Evolutionary conservation across 163 green algal species (phyloP).

Genomic region (Scenedesmus sp.): DNA sequence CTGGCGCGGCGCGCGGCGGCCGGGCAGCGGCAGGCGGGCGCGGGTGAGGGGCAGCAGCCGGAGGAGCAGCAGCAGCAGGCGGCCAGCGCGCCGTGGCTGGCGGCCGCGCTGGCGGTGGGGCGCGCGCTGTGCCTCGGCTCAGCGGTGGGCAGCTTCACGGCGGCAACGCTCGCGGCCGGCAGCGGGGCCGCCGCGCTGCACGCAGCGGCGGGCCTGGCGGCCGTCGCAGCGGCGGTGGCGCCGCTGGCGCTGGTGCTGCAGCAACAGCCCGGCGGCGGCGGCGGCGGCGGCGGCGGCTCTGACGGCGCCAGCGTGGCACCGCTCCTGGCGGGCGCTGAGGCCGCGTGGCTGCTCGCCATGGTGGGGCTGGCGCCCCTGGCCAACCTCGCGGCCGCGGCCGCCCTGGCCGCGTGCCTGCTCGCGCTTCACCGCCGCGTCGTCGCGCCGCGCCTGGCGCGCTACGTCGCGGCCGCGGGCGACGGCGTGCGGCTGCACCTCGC

Average conservation of each 20-base stretch:
- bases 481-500: slow-evolving; percentile 4
- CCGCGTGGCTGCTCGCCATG: background rate
- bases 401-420: background rate
- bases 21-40: background rate
- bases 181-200: background rate
- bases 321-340: slow-evolving; percentile 7
- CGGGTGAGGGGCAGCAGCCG: background rate
- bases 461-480: slow-evolving; percentile 8
- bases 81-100: background rate
- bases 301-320: too few species aligned
- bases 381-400: slow-evolving; percentile 9
- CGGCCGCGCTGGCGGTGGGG: background rate
- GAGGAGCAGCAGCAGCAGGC: background rate
- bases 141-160: slow-evolving; percentile 5
- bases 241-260: background rate
- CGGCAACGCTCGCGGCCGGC: too few species aligned
- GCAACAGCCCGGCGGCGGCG: background rate
- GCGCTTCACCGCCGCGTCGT: slow-evolving; percentile 15
- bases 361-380: background rate
- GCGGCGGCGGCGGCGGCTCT: too few species aligned
- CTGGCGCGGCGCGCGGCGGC: background rate
- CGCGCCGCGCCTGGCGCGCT: background rate
- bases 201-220: background rate
- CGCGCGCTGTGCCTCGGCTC: background rate
- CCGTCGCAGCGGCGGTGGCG: background rate